Base-by-base conservation (phyloP, 306 rosid genomes). In the Canavalia ensiformis region DNA sequence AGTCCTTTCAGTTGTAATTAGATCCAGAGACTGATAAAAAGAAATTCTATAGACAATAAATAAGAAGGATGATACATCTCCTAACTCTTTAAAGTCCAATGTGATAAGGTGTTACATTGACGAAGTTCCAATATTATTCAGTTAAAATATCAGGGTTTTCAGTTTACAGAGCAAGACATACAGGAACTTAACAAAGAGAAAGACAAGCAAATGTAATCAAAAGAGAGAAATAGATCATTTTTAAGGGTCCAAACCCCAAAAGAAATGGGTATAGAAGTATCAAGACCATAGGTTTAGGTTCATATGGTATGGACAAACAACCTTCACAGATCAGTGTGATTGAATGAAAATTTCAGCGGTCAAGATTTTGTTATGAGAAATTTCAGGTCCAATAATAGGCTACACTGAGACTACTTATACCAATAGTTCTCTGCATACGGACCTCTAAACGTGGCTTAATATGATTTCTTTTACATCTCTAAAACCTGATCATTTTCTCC, bases 11-110 rank as follows among this genome's bases (percentile, higher is more conserved):
- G 67, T 69, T 69, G 47, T 72, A 52, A 64, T 39, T 9, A 78
- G 64, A 79, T 44, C n/a, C 65, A 74, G 84, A 37, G 57, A 75
- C n/a, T 74, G 46, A 39, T 4, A 8, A 49, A 81, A 65, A 45
- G 8, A 75, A 75, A 33, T n/a, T 33, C 46, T 30, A 42, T 10
- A 42, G 47, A 65, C 33, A 63, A 49, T 13, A 76, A 46, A 2
- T 33, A 37, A 37, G 4, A 50, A n/a, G 63, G 35, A 64, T 10
- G 49, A 34, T 47, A 62, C 33, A 76, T 34, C 49, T 33, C 46
- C 47, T 7, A 44, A 75, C 58, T 44, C 45, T 59, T 42, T 39
- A 63, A 63, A 35, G 8, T 50, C 3, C 31, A 72, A 39, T 72
- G 68, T 56, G n/a, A 8, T 31, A 46, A 58, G 58, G 31, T 47